Evolutionary conservation across 306 rosid genomes (phyloP).

Genomic region (Inga laurina): DNA sequence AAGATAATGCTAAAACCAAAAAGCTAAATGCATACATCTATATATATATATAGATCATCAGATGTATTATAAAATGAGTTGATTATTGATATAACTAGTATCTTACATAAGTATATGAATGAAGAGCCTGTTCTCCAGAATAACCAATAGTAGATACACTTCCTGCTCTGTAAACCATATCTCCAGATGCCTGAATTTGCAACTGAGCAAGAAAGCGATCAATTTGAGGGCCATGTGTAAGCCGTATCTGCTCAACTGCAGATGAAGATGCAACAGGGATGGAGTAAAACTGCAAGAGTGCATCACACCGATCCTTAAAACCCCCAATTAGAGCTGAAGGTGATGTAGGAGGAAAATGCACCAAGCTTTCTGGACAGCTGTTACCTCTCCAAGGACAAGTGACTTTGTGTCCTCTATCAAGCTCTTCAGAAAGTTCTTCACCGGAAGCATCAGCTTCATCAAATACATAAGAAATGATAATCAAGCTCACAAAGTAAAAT

Average conservation of each 20-base stretch:
- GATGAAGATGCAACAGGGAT: constrained; percentile 73
- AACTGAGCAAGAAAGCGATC: constrained; percentile 67
- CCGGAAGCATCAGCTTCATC: constrained; percentile 66
- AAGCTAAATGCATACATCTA: neutral
- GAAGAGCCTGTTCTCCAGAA: constrained; percentile 66
- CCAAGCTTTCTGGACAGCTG: constrained; percentile 97
- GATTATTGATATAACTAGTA: constrained; percentile 25
- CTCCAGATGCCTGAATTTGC: constrained; percentile 61
- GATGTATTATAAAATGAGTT: neutral
- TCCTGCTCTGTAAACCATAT: constrained; percentile 62
- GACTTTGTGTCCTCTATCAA: constrained; percentile 78
- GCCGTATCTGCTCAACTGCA: constrained; percentile 78
- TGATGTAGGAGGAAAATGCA: constrained; percentile 95
- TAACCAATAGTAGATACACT: constrained; percentile 55
- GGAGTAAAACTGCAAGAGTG: constrained; percentile 83
- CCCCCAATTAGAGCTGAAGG: constrained; percentile 94
- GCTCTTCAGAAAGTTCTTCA: constrained; percentile 79
- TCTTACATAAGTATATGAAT: constrained; percentile 72
- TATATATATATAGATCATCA: neutral
- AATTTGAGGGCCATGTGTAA: constrained; percentile 65
- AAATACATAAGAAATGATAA: constrained; percentile 25
- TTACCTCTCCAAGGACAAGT: constrained; percentile 97
- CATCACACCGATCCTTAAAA: constrained; percentile 96
- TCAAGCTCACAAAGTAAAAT: constrained; percentile 30
- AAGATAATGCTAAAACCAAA: constrained; percentile 22